A percentile compares a stretch with the other conserved stretches of the same genome.
Evolutionary conservation across 768 basidiomycete genomes (phyloP).

Genomic region (Mycena haematopus): DNA sequence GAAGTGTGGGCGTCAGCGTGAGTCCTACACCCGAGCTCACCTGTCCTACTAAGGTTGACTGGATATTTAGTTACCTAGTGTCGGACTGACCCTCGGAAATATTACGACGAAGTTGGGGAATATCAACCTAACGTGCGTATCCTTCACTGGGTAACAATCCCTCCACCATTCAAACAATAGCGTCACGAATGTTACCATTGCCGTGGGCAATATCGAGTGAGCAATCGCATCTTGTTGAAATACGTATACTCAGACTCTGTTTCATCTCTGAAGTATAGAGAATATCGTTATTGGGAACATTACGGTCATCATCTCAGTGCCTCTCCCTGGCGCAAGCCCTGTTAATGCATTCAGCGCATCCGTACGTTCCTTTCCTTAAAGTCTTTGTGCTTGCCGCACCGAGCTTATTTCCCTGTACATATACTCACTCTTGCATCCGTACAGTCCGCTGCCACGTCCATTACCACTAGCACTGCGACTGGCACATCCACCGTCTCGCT

Average conservation of each 20-base stretch:
- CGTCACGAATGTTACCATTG: constrained; percentile 31
- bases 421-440: background rate
- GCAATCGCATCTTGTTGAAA: background rate
- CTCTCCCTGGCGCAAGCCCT: constrained; percentile 30
- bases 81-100: constrained; percentile 28
- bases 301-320: constrained; percentile 30
- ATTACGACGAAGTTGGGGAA: constrained; percentile 31
- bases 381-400: background rate
- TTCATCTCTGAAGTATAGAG: constrained; percentile 22
- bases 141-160: background rate
- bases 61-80: constrained; percentile 19
- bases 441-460: constrained; percentile 29
- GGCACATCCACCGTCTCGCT: constrained; percentile 26
- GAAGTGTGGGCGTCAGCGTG: constrained; percentile 21
- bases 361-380: constrained; percentile 11
- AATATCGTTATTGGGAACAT: constrained; percentile 30
- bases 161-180: constrained; percentile 5
- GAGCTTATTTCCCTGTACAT: background rate
- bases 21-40: background rate
- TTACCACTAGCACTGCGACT: constrained; percentile 24
- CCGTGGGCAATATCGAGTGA: constrained; percentile 30
- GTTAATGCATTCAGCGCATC: constrained; percentile 31
- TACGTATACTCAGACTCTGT: background rate
- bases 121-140: constrained; percentile 29
- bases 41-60: background rate